Evolutionary conservation across 768 basidiomycete species (phyloP).

Genomic region (Lentinula sp.): DNA sequence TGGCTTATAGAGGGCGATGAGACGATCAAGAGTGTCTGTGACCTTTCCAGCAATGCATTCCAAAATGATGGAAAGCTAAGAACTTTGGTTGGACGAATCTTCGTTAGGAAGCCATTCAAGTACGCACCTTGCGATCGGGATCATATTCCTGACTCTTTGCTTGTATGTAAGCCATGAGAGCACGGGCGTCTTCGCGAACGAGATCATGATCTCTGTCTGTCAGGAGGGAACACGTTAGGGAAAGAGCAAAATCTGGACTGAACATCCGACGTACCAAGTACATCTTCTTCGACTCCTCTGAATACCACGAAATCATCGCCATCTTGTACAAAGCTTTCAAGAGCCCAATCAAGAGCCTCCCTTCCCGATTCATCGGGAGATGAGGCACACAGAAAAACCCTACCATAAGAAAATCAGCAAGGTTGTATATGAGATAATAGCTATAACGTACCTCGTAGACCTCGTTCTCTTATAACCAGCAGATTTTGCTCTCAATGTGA

Average conservation of each 20-base stretch:
- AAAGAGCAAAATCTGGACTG: neutral
- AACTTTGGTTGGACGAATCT: neutral
- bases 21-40: slow-evolving; percentile 83
- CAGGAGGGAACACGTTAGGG: neutral
- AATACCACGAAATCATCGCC: slow-evolving; percentile 93
- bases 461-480: slow-evolving; percentile 72
- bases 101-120: neutral
- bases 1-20: slow-evolving; percentile 87
- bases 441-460: slow-evolving; percentile 38
- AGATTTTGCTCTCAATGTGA: slow-evolving; percentile 78
- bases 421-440: neutral
- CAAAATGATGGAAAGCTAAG: slow-evolving; percentile 79
- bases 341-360: slow-evolving; percentile 89
- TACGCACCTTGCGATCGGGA: slow-evolving; percentile 62
- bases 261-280: slow-evolving; percentile 48
- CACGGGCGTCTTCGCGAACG: slow-evolving; percentile 80
- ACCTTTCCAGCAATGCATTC: slow-evolving; percentile 93
- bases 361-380: slow-evolving; percentile 84
- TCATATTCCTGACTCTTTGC: slow-evolving; percentile 76
- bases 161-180: slow-evolving; percentile 75
- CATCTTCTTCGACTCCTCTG: slow-evolving; percentile 84
- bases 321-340: slow-evolving; percentile 77
- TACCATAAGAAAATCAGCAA: neutral
- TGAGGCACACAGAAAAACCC: slow-evolving; percentile 87
- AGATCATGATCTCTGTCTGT: slow-evolving; percentile 71